A percentile compares a stretch with the other conserved stretches of the same genome.
Conservation (phyloP, 208 protist genomes). For the Trypanosoma conorhini region DNA sequence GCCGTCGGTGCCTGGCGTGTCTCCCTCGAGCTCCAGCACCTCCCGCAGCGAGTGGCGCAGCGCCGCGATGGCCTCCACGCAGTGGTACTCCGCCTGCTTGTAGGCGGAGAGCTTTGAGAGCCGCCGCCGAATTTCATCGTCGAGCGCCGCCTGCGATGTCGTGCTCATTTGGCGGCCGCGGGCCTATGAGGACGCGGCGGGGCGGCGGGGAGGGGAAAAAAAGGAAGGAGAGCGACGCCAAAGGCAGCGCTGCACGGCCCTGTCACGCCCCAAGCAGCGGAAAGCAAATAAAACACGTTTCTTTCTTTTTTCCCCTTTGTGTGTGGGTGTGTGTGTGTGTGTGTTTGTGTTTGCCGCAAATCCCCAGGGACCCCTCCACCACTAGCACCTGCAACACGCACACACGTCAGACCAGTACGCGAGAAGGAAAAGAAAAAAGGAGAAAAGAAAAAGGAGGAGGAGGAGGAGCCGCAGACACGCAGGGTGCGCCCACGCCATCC, state of each 20-base stretch:
- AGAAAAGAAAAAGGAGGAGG: background rate
- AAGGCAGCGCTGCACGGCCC: background rate
- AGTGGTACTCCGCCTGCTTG: constrained; percentile 55
- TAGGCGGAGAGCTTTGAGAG: constrained; percentile 43
- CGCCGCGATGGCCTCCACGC: constrained; percentile 45
- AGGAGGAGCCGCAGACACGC: background rate
- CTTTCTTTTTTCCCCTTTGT: no score
- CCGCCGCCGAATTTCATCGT: constrained; percentile 20
- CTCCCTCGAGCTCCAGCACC: constrained; percentile 10
- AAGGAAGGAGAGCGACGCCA: background rate
- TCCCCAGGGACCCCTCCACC: background rate
- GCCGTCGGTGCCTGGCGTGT: background rate
- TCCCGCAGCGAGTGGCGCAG: constrained; percentile 39
- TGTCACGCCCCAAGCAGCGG: background rate
- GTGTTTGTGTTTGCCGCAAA: background rate
- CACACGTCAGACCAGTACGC: background rate
- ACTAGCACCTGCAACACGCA: background rate
- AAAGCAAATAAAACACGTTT: background rate
- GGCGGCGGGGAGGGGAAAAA: background rate
- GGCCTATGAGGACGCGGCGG: background rate
- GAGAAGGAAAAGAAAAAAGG: constrained; percentile 10
- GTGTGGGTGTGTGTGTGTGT: background rate
- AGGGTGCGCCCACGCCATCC: background rate
- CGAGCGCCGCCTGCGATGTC: background rate
- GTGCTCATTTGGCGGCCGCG: background rate